Base-by-base conservation (phyloP, 768 basidiomycete genomes). In the Favolaschia claudopus region DNA sequence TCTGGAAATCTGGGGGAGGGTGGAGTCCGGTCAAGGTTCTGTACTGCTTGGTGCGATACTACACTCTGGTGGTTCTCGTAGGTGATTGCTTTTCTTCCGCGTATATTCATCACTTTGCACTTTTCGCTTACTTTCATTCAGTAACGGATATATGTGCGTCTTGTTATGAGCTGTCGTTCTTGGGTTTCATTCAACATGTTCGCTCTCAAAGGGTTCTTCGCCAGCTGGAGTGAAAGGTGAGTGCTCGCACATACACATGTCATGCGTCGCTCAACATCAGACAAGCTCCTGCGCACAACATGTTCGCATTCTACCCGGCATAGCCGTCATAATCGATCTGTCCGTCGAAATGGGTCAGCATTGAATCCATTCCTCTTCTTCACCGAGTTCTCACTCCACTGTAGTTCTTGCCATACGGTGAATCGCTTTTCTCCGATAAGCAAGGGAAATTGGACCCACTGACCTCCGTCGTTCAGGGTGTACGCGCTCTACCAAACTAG, bases 281-380 rank as follows among this genome's bases (percentile, higher is more conserved):
- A n/a, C n/a, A n/a, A 64, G 58, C 12, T 31, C 63, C 4, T 64
- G 63, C 19, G 46, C 63, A n/a, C 48, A 45, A 46, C 57, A 64
- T 40, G 54, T 64, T 6, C 54, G 54, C 1, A 27, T 57, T 22
- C 50, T 64, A 5, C 63, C 63, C n/a, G 63, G 63, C 1, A 60
- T 60, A 20, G 63, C 63, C 20, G 63, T 64, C 5, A 48, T 57
- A 20, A 64, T 64, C 24, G 63, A 64, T 48, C 49, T 64, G 32
- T 52, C 58, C 14, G 20, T 48, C 27, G 46, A 48, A 33, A n/a
- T 32, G 7, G 46, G 46, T 48, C 7, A 45, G 46, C 29, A 33
- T 20, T 20, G n/a, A n/a, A n/a, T 28, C 44, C 10, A 31, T 48
- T 32, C 20, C 27, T 10, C 39, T 8, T n/a, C n/a, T n/a, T n/a